Base-by-base conservation (phyloP, 2,329 filamentous ascomycete genomes). In the Westerdykella sp. region DNA sequence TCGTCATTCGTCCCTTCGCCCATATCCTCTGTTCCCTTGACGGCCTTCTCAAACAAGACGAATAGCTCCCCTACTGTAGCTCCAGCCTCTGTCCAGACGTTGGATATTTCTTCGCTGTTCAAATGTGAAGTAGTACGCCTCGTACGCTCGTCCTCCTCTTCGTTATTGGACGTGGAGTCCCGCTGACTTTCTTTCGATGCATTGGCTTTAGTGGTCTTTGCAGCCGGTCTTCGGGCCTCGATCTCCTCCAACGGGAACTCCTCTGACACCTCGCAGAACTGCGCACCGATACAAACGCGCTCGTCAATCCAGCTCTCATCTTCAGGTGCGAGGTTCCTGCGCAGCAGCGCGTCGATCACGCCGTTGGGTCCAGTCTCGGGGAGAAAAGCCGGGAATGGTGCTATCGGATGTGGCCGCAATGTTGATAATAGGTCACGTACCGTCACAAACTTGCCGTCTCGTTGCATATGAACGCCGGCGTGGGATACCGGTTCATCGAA, bases 271-370 rank as follows among this genome's bases (percentile, higher is more conserved):
- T 56, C 42, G n/a, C 54, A 55, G 39, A 64, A 65, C 31, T 60
- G 56, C 2, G 48, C 43, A 5, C 60, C 60, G 42, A 57, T 62
- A 4, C 44, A 41, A 1, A 65, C 37, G 7, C 58, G 50, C 5
- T 56, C 54, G n/a, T 55, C 51, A 7, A 62, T 51, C 60, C 59
- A 65, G 6, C 54, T 53, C 21, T 62, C 55, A 25, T 62, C 60
- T 14, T 51, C 49, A 3, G 56, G 50, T 7, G 54, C 54, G 4
- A 56, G 44, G 25, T 52, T 51, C 44, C 63, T 65, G 4, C 59
- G 51, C 2, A 63, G 40, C 15, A 64, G 36, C 1, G 53, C 49
- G 12, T 53, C 46, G 30, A 53, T 49, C 16, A 65, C 46, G n/a
- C 45, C 48, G 1, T 54, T 32, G 7, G 49, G 48, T 23, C 55